Base-by-base conservation (phyloP, 2,329 filamentous ascomycete genomes). In the Bisporella sp. region DNA sequence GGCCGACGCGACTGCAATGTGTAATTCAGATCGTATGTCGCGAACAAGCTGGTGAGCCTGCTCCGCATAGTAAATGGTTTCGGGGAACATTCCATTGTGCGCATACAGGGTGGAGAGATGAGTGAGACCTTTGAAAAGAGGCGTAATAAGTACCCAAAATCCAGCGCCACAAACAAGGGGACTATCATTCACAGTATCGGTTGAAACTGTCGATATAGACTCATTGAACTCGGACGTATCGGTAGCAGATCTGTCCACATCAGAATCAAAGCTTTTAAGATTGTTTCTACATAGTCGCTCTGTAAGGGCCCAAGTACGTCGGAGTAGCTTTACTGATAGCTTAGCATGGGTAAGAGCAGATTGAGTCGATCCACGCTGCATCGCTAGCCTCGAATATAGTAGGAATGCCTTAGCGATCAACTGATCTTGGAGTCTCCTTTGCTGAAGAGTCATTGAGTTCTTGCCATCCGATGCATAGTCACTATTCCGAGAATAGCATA, bases 51-150 rank as follows among this genome's bases (percentile, higher is more conserved):
- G 89, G 48, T 85, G 74, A 0, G 90, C 90, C 60, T 93, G 87
- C 58, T 96, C 86, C 1, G 86, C 84, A 59, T 95, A 95, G 64
- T 91, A 93, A 1, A 92, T 71, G 2, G 92, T 92, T 65, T 97
- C 92, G 53, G 89, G 84, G 56, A 90, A 89, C 69, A 95, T 79
- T 31, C 93, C 93, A 55, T 93, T 79, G 57, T 95, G 85, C 1
- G 86, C 82, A 59, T 91, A 96, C 1, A 95, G 73, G 4, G 78
- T 77, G 0, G 89, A 89, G 3, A 96, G 77, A 51, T 90, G 84
- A 53, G 84, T 69, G 11, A 95, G 72, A 50, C 83, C 81, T 31
- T 80, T 77, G 59, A 90, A 84, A 21, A 96, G 75, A 1, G 85
- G 82, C 31, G 81, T 79, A 6, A 93, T 82, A 21, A 96, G 73